Evolutionary conservation across 2,329 filamentous ascomycete species (phyloP).

Genomic region (Diaporthe australafricana): DNA sequence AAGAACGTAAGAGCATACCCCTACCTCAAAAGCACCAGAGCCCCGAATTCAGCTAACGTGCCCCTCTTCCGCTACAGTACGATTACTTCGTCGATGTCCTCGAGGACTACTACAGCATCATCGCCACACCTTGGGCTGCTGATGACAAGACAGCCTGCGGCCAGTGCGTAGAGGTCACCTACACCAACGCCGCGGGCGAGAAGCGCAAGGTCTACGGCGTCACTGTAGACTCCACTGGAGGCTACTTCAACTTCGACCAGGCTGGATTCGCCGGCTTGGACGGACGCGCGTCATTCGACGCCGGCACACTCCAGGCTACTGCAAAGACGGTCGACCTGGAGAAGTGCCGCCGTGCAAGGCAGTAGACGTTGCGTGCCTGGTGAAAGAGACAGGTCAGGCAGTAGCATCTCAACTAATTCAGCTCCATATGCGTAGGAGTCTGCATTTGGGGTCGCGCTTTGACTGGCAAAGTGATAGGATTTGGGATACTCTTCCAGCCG

Average conservation of each 20-base stretch:
- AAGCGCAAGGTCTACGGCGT: slow-evolving; percentile 25
- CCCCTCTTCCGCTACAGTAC: neutral
- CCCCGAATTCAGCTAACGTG: neutral
- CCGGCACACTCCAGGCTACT: slow-evolving; percentile 21
- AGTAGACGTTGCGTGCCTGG: neutral
- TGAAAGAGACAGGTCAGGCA: neutral
- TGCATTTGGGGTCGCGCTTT: neutral
- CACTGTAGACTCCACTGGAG: slow-evolving; percentile 25
- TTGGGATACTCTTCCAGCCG: neutral
- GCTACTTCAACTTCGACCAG: slow-evolving; percentile 28
- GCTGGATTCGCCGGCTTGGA: slow-evolving; percentile 25
- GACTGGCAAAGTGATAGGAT: neutral
- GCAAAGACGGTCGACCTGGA: neutral
- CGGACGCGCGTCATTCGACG: neutral
- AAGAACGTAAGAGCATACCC: neutral
- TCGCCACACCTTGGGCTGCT: slow-evolving; percentile 27
- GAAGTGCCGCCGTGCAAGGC: slow-evolving; percentile 14
- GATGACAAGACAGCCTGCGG: slow-evolving; percentile 23
- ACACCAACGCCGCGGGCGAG: neutral
- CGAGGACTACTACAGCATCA: slow-evolving; percentile 16
- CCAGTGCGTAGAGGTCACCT: slow-evolving; percentile 27
- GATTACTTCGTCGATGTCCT: slow-evolving; percentile 31
- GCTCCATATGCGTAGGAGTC: neutral
- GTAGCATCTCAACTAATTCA: too few relatives aligned
- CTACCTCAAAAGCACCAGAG: neutral